A percentile compares a stretch with the other conserved stretches of the same genome.
phyloP scores from a whole-genome alignment of 352 stramenopile species.

The Phytopythium vexans region DNA sequence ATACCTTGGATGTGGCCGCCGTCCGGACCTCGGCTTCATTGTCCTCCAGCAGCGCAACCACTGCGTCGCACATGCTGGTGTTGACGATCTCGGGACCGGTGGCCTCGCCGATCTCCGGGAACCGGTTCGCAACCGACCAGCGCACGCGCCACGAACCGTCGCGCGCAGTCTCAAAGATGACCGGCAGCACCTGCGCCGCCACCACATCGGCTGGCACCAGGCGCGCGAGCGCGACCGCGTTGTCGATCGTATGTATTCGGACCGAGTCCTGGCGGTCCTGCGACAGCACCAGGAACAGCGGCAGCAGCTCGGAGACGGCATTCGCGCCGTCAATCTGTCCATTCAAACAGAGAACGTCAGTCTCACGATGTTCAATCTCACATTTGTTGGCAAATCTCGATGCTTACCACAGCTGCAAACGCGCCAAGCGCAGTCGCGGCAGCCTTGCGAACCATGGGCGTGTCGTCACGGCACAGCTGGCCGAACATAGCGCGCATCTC shows the following conservation, averaged over 20 bases:
- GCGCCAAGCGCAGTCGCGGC: conserved; percentile 86
- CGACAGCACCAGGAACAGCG: conserved; percentile 79
- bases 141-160: conserved; percentile 98
- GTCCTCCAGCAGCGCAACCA: conserved; percentile 95
- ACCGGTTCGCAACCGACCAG: conserved; percentile 97
- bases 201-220: conserved; percentile 76
- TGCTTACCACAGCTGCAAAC: conserved; percentile 70
- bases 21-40: conserved; percentile 96
- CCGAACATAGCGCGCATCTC: conserved; percentile 91
- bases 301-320: conserved; percentile 73
- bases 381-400: not conserved
- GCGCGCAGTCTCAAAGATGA: conserved; percentile 89
- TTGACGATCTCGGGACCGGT: conserved; percentile 75
- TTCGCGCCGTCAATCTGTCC: conserved; percentile 57
- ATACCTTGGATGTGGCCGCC: conserved; percentile 92
- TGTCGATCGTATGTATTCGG: conserved; percentile 96
- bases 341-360: not conserved
- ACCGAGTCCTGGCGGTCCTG: conserved; percentile 96
- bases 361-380: not conserved
- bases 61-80: conserved; percentile 76
- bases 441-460: conserved; percentile 96
- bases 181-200: conserved; percentile 82
- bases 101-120: conserved; percentile 90
- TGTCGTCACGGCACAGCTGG: conserved; percentile 95
- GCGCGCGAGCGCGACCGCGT: conserved; percentile 93